Percentiles rank a stretch among this genome's conserved stretches.
phyloP scores from a whole-genome alignment of 352 stramenopile species.

The Pythium periplocum region DNA sequence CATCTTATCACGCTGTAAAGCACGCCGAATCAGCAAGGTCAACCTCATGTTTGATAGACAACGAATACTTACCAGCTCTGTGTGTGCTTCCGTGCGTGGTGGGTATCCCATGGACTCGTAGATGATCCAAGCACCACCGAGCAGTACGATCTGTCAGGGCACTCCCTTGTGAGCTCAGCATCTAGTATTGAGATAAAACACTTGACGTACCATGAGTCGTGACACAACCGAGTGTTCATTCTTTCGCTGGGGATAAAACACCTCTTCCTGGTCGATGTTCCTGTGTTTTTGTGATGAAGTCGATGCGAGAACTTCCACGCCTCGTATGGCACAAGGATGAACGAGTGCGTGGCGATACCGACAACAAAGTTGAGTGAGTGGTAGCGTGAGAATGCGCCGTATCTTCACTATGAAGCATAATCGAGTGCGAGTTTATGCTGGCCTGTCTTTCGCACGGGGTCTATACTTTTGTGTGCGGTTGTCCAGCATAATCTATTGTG shows the following conservation, averaged over 20 bases:
- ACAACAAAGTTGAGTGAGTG: conserved; percentile 71
- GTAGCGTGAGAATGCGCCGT: conserved; percentile 70
- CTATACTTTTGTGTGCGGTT: too few relatives aligned
- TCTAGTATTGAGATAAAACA: too few relatives aligned
- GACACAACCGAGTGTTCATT: conserved; percentile 42
- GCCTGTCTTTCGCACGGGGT: too few relatives aligned
- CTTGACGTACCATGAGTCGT: conserved; percentile 30
- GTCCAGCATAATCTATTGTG: too few relatives aligned
- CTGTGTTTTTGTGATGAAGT: conserved; percentile 86
- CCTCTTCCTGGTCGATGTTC: conserved; percentile 81
- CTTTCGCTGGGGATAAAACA: conserved; percentile 76
- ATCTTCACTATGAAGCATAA: too few relatives aligned
- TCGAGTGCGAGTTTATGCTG: too few relatives aligned
- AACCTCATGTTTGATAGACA: too few relatives aligned
- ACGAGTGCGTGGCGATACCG: conserved; percentile 73
- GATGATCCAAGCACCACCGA: conserved; percentile 66
- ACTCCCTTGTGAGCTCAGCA: too few relatives aligned
- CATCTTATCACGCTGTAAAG: conserved; percentile 48
- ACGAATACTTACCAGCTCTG: conserved; percentile 49
- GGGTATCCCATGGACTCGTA: conserved; percentile 73
- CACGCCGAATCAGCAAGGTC: too few relatives aligned
- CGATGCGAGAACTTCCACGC: conserved; percentile 78
- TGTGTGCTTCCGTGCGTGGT: conserved; percentile 72
- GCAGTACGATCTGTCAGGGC: not conserved
- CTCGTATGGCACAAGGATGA: conserved; percentile 79